Conservation (phyloP, 2,329 filamentous ascomycete genomes). For the Cytospora mali region DNA sequence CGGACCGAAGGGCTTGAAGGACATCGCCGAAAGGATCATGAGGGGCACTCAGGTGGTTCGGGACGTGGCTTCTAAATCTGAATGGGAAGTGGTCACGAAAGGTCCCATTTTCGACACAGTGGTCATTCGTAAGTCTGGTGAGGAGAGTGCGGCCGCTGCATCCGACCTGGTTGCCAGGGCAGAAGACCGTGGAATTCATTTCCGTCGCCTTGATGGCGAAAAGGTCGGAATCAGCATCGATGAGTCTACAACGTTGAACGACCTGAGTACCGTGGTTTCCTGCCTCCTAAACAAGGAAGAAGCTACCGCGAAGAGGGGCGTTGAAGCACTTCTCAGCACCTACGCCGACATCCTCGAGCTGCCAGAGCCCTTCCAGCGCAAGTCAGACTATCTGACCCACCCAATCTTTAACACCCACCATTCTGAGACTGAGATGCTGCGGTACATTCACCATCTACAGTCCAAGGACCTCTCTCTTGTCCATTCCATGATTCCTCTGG, state of each 20-base stretch:
- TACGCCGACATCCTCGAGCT: conserved; percentile 41
- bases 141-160: conserved; percentile 49
- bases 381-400: conserved; percentile 78
- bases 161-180: conserved; percentile 48
- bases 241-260: conserved; percentile 50
- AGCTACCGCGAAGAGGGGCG: conserved; percentile 34
- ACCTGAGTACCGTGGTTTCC: conserved; percentile 31
- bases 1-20: conserved; percentile 78
- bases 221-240: conserved; percentile 77
- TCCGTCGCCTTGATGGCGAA: conserved; percentile 63
- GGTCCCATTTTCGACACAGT: conserved; percentile 75
- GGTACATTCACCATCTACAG: conserved; percentile 91
- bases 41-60: conserved; percentile 67
- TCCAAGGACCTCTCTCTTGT: conserved; percentile 93
- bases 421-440: conserved; percentile 90
- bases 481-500: conserved; percentile 96
- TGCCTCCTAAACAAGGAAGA: conserved; percentile 32
- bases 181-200: conserved; percentile 56
- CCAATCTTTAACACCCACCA: conserved; percentile 94
- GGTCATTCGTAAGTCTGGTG: conserved; percentile 59
- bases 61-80: conserved; percentile 18
- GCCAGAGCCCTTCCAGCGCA: conserved; percentile 66
- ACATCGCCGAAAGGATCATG: conserved; percentile 79
- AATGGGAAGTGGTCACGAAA: conserved; percentile 25
- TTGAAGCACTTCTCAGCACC: conserved; percentile 43